Percentiles rank a stretch among this genome's conserved stretches.
These are phyloP conservation scores for Candida pseudofarinosa DNA, from an alignment of 805 yeast species.

Conservation along the genomic window DNA sequence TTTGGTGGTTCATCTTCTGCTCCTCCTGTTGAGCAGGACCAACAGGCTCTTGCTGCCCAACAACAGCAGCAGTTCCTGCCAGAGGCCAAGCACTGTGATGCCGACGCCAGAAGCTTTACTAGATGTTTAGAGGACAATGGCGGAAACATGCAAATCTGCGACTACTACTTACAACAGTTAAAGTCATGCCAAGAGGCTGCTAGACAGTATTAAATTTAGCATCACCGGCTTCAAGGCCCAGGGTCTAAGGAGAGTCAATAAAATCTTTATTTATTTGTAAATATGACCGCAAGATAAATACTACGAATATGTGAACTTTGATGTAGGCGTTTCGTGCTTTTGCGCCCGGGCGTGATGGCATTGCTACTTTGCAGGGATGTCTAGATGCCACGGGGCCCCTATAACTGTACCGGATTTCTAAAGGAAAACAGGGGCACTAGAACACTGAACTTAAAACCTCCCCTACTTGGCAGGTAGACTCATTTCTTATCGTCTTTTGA, in stretches of 20 bases:
- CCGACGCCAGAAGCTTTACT: constrained; percentile 91
- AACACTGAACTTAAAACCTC: too few relatives aligned
- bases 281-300: constrained; percentile 1
- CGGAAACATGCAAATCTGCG: constrained; percentile 97
- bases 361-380: too few relatives aligned
- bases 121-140: constrained; percentile 89
- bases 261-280: constrained; percentile 3
- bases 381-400: too few relatives aligned
- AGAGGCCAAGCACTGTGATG: constrained; percentile 68
- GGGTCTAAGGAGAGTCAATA: background rate
- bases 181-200: constrained; percentile 97
- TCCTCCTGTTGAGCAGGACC: constrained; percentile 49
- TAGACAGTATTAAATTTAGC: constrained; percentile 57
- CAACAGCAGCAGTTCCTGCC: constrained; percentile 35
- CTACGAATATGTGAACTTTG: constrained; percentile 1
- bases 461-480: too few relatives aligned
- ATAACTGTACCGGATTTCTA: too few relatives aligned
- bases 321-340: background rate
- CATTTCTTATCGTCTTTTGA: too few relatives aligned
- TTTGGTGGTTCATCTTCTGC: constrained; percentile 74
- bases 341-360: too few relatives aligned
- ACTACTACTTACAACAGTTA: constrained; percentile 93
- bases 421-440: too few relatives aligned
- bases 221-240: background rate
- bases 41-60: constrained; percentile 39